These are phyloP conservation scores for Solanum dulcamara DNA, from an alignment of 257 asterid genomes.

Conservation along the genomic window DNA sequence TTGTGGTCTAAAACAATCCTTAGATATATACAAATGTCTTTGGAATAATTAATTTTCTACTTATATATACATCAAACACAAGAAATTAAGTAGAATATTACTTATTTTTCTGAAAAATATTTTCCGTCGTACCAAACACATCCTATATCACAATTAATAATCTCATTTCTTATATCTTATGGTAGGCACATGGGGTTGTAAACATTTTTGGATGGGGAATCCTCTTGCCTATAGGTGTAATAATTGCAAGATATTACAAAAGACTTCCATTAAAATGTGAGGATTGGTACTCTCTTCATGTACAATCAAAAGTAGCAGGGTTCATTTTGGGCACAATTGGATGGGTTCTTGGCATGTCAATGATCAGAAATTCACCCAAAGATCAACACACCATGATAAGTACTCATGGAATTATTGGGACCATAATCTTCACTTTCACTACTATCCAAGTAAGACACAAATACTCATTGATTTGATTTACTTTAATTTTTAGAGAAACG, in stretches of 20 bases:
- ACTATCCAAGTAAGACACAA: constrained; percentile 21
- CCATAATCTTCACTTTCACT: constrained; percentile 19
- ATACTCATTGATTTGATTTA: background rate
- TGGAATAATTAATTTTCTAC: background rate
- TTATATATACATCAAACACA: background rate
- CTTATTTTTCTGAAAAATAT: background rate
- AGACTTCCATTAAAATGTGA: background rate
- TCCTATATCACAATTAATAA: background rate
- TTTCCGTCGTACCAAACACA: background rate
- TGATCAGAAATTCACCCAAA: constrained; percentile 14
- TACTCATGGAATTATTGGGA: constrained; percentile 38
- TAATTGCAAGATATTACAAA: constrained; percentile 28
- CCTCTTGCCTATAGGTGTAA: constrained; percentile 21
- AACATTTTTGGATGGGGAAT: constrained; percentile 46
- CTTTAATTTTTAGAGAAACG: background rate
- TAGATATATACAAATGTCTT: background rate
- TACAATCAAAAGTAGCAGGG: constrained; percentile 20
- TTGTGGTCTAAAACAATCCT: no score
- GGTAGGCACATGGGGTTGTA: constrained; percentile 27
- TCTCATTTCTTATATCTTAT: background rate
- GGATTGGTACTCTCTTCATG: constrained; percentile 30
- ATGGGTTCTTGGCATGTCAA: constrained; percentile 33
- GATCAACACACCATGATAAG: constrained; percentile 3
- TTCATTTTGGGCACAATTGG: constrained; percentile 34
- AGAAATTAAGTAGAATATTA: no score